These are phyloP conservation scores for Tetrastigma voinierianum DNA, from an alignment of 164 flowering plant genomes.

Conservation along the genomic window DNA sequence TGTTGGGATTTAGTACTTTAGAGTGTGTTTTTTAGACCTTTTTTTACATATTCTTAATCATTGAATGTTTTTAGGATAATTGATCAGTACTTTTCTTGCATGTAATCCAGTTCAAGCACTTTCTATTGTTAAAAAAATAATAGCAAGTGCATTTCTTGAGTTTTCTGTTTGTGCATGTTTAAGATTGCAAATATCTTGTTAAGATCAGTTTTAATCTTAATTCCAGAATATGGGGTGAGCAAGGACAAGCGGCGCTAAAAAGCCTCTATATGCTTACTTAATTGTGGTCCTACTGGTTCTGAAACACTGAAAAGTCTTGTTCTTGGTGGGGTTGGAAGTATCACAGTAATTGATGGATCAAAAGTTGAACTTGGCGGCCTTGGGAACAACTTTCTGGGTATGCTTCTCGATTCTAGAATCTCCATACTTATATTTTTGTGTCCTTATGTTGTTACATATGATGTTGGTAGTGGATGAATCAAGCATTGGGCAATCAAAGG, in stretches of 20 bases:
- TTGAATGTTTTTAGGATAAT: too few relatives aligned
- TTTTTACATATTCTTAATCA: too few relatives aligned
- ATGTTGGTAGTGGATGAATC: slow-evolving; percentile 69
- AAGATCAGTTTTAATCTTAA: not conserved
- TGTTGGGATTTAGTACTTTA: too few relatives aligned
- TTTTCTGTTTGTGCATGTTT: too few relatives aligned
- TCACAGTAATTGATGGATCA: slow-evolving; percentile 88
- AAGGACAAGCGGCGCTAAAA: slow-evolving; percentile 94
- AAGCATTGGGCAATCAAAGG: slow-evolving; percentile 85
- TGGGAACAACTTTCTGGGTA: slow-evolving; percentile 94
- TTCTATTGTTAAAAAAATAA: too few relatives aligned
- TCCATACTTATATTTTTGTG: not conserved
- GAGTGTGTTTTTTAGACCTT: too few relatives aligned
- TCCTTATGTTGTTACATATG: slow-evolving; percentile 11
- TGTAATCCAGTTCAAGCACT: too few relatives aligned
- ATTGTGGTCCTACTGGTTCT: slow-evolving; percentile 98
- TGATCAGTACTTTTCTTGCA: too few relatives aligned
- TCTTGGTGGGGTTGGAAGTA: slow-evolving; percentile 98
- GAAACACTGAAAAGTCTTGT: slow-evolving; percentile 97
- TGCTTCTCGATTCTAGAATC: slow-evolving; percentile 20
- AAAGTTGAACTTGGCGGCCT: slow-evolving; percentile 82
- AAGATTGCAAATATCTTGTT: too few relatives aligned
- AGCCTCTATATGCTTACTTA: slow-evolving; percentile 88
- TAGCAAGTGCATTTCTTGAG: too few relatives aligned
- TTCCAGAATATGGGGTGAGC: slow-evolving; percentile 96